Conservation (phyloP, 306 rosid genomes). For the Mimosa pudica region DNA sequence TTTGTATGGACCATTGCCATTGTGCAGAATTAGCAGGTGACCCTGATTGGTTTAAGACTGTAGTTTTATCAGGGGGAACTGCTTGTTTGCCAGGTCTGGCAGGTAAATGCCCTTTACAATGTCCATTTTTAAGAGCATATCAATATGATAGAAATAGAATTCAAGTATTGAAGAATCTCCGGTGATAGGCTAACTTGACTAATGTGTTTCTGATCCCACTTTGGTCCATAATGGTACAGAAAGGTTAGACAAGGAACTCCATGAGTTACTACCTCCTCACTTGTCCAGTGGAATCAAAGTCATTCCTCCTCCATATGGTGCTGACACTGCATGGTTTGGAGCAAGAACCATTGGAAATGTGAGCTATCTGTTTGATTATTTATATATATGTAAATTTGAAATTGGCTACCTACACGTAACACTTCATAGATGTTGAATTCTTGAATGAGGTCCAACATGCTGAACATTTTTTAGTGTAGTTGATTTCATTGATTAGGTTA, state of each 20-base stretch:
- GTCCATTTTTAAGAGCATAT: background rate
- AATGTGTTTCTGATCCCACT: constrained; percentile 15
- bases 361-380: constrained; percentile 38
- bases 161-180: background rate
- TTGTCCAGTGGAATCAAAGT: constrained; percentile 60
- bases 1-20: constrained; percentile 81
- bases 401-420: constrained; percentile 4
- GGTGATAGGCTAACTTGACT: constrained; percentile 1
- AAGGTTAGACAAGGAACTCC: constrained; percentile 74
- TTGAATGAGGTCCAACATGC: constrained; percentile 18
- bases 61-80: constrained; percentile 78
- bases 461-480: constrained; percentile 5
- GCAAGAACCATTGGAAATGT: constrained; percentile 83
- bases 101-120: constrained; percentile 51
- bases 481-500: constrained; percentile 3
- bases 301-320: constrained; percentile 83
- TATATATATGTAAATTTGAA: background rate
- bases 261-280: constrained; percentile 56
- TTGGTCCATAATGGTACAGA: constrained; percentile 51
- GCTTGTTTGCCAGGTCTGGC: constrained; percentile 92
- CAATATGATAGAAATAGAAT: constrained; percentile 23
- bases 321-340: constrained; percentile 87
- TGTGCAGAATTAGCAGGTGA: constrained; percentile 64
- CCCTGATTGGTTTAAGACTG: constrained; percentile 76
- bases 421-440: constrained; percentile 3